phyloP scores from a whole-genome alignment of 1,139 yeast species.

The Candida tunisiensis region DNA sequence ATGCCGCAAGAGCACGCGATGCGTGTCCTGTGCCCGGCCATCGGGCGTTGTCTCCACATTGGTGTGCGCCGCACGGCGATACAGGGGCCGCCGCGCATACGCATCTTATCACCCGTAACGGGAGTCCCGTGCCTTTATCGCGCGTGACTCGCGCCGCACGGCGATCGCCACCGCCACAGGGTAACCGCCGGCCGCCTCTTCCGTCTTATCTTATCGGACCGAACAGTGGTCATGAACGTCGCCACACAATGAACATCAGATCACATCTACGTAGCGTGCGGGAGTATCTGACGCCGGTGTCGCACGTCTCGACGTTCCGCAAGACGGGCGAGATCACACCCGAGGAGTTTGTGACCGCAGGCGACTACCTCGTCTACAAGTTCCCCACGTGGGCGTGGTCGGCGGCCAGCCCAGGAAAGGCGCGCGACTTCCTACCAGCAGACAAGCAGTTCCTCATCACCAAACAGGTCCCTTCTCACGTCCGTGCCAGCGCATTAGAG shows the following conservation, averaged over 20 bases:
- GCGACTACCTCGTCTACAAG: slow-evolving; percentile 47
- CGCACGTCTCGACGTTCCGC: slow-evolving; percentile 65
- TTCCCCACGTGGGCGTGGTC: slow-evolving; percentile 98
- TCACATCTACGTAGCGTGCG: slow-evolving; percentile 48
- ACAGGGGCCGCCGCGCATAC: too few species aligned
- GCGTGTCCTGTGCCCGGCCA: too few species aligned
- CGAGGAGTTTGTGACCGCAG: slow-evolving; percentile 21
- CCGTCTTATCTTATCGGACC: too few species aligned
- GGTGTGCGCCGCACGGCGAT: too few species aligned
- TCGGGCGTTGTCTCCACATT: too few species aligned
- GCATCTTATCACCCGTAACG: too few species aligned
- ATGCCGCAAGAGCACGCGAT: too few species aligned
- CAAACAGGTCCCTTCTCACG: slow-evolving; percentile 72
- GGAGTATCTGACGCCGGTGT: slow-evolving; percentile 84
- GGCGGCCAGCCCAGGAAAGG: slow-evolving; percentile 40
- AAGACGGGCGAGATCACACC: slow-evolving; percentile 73
- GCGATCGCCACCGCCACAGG: too few species aligned
- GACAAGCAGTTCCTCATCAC: slow-evolving; percentile 83
- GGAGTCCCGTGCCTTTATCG: too few species aligned
- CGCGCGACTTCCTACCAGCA: slow-evolving; percentile 58
- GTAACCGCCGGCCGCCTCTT: too few species aligned
- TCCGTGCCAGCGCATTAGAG: slow-evolving; percentile 45
- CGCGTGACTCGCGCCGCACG: too few species aligned
- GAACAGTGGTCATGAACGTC: too few species aligned
- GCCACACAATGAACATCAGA: slow-evolving; percentile 1